Base-by-base conservation (phyloP, 345 rosid genomes). In the Citrus cavaleriei region DNA sequence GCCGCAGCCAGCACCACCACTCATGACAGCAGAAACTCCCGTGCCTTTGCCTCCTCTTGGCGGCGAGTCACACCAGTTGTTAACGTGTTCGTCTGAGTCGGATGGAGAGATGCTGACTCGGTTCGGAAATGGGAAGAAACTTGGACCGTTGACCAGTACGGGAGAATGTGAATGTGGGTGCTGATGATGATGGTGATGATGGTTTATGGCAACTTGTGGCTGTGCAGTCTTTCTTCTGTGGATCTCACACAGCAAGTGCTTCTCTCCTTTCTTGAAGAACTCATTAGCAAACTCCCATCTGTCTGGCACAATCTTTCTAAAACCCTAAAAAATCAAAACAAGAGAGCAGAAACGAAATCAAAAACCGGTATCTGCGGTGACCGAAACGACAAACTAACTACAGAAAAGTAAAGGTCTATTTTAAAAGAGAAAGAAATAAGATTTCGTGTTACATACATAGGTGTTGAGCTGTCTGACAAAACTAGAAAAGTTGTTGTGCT, bases 251-350 rank as follows among this genome's bases (percentile, higher is more conserved):
- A 95, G 95, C 72, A 93, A 76, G 80, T 95, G 97, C 81, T 95
- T 93, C 55, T 95, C 98, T 75, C 99, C 99, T 72, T 91, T 91
- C 80, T 90, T 90, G 91, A 95, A 95, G 83, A 85, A 89, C 85
- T 93, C 99, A 70, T 95, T 95, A 0, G 98, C 98, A 51, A 95
- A 95, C 83, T 95, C 99, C 99, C 99, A 95, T 82, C 97, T 85
- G 87, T 95, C 99, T 1, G 98, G 99, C 14, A 95, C 99, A 67
- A 95, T 92, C 93, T 95, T 95, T 78, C 97, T 92, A 80, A 95
- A 95, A 69, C 99, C 99, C 99, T 95, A 54, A 54, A 54, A 16
- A 54, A 16, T 18, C 22, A 90, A 10, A 66, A 62, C 27, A 27
- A 51, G 34, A 49, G 72, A 58, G 58, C 73, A 73, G 75, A 65